Percentiles rank a stretch among this genome's conserved stretches.
phyloP scores from a whole-genome alignment of 2,329 filamentous ascomycete species.

The Rhinocladiella similis region DNA sequence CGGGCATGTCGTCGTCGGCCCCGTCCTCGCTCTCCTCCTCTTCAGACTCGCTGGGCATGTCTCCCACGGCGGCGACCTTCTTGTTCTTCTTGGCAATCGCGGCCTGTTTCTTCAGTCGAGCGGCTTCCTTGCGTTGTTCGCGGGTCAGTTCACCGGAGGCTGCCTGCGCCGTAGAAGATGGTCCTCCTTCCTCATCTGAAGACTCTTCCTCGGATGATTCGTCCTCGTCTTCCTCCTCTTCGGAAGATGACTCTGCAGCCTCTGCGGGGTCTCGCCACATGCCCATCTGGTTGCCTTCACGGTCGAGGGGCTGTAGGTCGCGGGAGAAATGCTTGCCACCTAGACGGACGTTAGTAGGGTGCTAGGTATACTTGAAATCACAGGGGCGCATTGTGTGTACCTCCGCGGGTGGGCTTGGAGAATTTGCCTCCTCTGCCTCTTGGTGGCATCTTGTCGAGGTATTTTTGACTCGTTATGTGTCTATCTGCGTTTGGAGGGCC shows the following conservation, averaged over 20 bases:
- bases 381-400: slow-evolving; percentile 46
- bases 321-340: slow-evolving; percentile 95
- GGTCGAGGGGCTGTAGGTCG: slow-evolving; percentile 82
- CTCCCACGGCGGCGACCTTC: slow-evolving; percentile 74
- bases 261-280: slow-evolving; percentile 69
- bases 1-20: slow-evolving; percentile 55
- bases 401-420: slow-evolving; percentile 88
- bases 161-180: slow-evolving; percentile 42
- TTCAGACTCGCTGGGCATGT: slow-evolving; percentile 66
- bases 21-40: slow-evolving; percentile 37
- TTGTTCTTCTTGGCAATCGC: slow-evolving; percentile 76
- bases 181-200: slow-evolving; percentile 47
- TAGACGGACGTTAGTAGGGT: slow-evolving; percentile 39
- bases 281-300: slow-evolving; percentile 82
- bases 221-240: slow-evolving; percentile 36
- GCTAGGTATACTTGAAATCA: slow-evolving; percentile 31
- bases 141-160: slow-evolving; percentile 62
- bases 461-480: neutral
- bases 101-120: slow-evolving; percentile 88
- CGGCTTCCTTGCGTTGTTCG: slow-evolving; percentile 82
- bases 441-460: slow-evolving; percentile 40
- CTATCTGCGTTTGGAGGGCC: neutral
- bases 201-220: slow-evolving; percentile 51
- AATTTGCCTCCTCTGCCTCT: slow-evolving; percentile 90
- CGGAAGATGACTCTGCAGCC: slow-evolving; percentile 39